A percentile compares a stretch with the other conserved stretches of the same genome.
Conservation (phyloP, 495 filamentous ascomycete genomes). For the Podospora pseudoanserina region DNA sequence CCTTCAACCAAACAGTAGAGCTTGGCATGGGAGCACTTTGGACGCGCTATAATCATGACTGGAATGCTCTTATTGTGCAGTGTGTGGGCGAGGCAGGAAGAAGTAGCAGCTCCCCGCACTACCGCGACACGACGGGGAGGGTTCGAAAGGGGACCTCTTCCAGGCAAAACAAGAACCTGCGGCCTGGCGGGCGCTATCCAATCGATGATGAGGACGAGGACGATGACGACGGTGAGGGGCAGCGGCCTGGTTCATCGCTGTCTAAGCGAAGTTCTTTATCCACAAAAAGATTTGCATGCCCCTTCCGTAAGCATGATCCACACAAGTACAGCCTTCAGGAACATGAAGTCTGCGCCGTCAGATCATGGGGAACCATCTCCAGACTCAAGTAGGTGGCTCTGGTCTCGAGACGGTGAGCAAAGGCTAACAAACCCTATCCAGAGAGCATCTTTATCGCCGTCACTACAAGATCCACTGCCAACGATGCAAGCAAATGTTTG, state of each 20-base stretch:
- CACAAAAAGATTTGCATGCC: constrained; percentile 27
- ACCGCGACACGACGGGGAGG: constrained; percentile 15
- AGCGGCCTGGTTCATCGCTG: constrained; percentile 17
- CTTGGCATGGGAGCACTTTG: constrained; percentile 22
- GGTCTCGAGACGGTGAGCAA: not conserved
- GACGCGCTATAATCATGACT: constrained; percentile 26
- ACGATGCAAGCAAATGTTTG: constrained; percentile 30
- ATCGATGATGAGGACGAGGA: constrained; percentile 25
- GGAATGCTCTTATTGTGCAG: constrained; percentile 23
- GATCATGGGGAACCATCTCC: constrained; percentile 28
- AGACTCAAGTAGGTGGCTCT: constrained; percentile 25
- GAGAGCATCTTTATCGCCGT: constrained; percentile 32
- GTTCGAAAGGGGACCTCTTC: constrained; percentile 12
- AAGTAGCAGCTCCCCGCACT: constrained; percentile 6
- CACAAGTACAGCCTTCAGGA: constrained; percentile 25
- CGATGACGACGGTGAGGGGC: constrained; percentile 23
- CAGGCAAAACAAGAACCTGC: constrained; percentile 9
- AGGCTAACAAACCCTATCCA: constrained; percentile 15
- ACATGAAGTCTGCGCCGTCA: constrained; percentile 26
- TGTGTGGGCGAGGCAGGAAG: constrained; percentile 15
- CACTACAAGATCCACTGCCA: constrained; percentile 31
- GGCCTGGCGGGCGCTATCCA: constrained; percentile 1
- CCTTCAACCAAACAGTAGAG: constrained; percentile 18
- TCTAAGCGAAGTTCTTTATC: constrained; percentile 17
- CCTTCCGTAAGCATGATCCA: constrained; percentile 31